These are phyloP conservation scores for Rubia peregrina DNA, from an alignment of 305 asterid species.

Conservation along the genomic window DNA sequence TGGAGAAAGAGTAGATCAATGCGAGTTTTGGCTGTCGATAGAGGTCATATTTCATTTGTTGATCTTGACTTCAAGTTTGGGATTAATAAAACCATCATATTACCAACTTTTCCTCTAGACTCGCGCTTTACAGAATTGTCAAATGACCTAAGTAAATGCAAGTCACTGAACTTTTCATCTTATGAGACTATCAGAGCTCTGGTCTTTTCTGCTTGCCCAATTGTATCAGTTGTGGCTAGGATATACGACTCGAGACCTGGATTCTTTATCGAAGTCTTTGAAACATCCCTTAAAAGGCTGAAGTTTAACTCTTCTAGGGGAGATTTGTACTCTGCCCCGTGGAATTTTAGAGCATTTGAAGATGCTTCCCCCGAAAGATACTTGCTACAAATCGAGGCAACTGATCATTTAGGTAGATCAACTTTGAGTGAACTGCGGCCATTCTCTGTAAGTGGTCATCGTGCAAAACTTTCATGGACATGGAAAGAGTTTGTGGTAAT, in stretches of 20 bases:
- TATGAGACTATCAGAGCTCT: conserved; percentile 51
- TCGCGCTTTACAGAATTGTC: conserved; percentile 55
- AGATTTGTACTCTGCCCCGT: conserved; percentile 63
- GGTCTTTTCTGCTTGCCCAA: conserved; percentile 66
- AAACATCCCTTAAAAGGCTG: conserved; percentile 51
- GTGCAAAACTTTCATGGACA: conserved; percentile 53
- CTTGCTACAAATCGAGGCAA: conserved; percentile 66
- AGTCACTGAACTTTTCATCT: conserved; percentile 28
- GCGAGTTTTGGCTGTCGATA: conserved; percentile 83
- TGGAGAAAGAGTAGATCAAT: conserved; percentile 79
- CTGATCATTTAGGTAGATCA: conserved; percentile 44
- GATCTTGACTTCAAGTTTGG: conserved; percentile 60
- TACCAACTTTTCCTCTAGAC: conserved; percentile 84
- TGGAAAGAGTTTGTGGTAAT: conserved; percentile 81
- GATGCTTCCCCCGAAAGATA: conserved; percentile 78
- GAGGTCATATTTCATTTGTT: conserved; percentile 64
- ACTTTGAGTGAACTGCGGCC: conserved; percentile 70
- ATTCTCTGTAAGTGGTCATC: conserved; percentile 59
- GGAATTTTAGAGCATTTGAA: conserved; percentile 73
- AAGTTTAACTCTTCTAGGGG: conserved; percentile 39
- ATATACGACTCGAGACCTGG: conserved; percentile 66
- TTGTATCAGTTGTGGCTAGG: conserved; percentile 65
- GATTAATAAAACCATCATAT: conserved; percentile 50
- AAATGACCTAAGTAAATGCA: conserved; percentile 32
- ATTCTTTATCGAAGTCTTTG: conserved; percentile 46